Base-by-base conservation (phyloP, 2,329 filamentous ascomycete species). In the Penicillium nordicum region DNA sequence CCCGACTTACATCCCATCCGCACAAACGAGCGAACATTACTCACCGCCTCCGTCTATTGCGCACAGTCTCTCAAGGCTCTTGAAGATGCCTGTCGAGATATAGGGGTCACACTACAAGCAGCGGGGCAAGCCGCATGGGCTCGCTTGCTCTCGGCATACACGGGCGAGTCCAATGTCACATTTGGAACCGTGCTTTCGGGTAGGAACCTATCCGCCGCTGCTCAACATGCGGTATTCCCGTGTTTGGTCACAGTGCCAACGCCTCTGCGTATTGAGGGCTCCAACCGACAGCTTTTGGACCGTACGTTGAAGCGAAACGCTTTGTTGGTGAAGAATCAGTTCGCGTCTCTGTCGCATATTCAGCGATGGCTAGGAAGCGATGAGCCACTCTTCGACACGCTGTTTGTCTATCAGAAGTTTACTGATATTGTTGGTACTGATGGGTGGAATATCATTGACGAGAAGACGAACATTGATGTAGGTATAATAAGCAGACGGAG, bases 111-210 rank as follows among this genome's bases (percentile, higher is more conserved):
- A 0, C 72, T 95, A 12, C 91, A 95, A 72, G 86, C 88, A 4
- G 82, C 85, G 1, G 82, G 90, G 0, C 88, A 96, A 70, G 87
- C 86, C 3, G 84, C 89, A 2, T 97, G 92, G 92, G 82, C 88
- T 2, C 80, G 85, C 8, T 67, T 97, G 0, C 78, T 97, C 0
- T 81, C 88, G 0, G 83, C 86, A 0, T 96, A 96, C 65, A 81
- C 87, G 14, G 92, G 91, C 1, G 91, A 96, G 67, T 67, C 76
- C 3, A 81, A 81, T 6, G 86, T 94, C 0, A 87, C 87, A 0
- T 96, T 94, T 69, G 93, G 92, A 0, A 80, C 89, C 14, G 89
- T 92, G 0, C 78, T 96, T 8, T 92, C 92, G 9, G 91, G 91
- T 1, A 80, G 91, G 34, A 85, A 77, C 30, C 67, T 82, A 4